Evolutionary conservation across 352 stramenopile species (phyloP).

Genomic region (Globisporangium perplexum): DNA sequence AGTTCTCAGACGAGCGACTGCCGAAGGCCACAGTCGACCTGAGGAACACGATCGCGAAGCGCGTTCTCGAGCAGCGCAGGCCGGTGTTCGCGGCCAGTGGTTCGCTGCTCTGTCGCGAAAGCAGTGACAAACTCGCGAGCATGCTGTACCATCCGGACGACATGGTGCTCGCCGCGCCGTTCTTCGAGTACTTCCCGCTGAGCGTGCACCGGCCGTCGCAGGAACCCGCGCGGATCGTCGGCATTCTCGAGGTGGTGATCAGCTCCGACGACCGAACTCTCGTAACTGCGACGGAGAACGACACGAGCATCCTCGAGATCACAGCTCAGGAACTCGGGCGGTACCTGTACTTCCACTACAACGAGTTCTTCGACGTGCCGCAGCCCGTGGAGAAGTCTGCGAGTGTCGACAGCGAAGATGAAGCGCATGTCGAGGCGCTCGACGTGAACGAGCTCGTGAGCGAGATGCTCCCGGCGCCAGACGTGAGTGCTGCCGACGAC

Average conservation of each 20-base stretch:
- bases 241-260: conserved; percentile 62
- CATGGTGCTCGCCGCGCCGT: conserved; percentile 32
- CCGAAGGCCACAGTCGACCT: conserved; percentile 32
- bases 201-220: conserved; percentile 15
- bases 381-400: conserved; percentile 1
- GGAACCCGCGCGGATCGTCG: conserved; percentile 35
- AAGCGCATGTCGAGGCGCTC: not conserved
- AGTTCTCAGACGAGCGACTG: conserved; percentile 62
- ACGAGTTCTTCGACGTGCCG: conserved; percentile 49
- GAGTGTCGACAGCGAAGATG: not conserved
- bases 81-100: conserved; percentile 8
- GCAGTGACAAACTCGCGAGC: conserved; percentile 17
- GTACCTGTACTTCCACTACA: conserved; percentile 76
- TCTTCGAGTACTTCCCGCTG: conserved; percentile 39
- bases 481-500: conserved; percentile 9
- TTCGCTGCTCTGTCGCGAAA: conserved; percentile 11
- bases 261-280: conserved; percentile 7
- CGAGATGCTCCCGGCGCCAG: conserved; percentile 17
- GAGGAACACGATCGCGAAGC: conserved; percentile 22
- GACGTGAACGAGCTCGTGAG: not conserved
- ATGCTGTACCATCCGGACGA: conserved; percentile 36
- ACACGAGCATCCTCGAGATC: conserved; percentile 62
- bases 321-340: conserved; percentile 55
- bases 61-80: conserved; percentile 25
- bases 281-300: conserved; percentile 35